A percentile compares a stretch with the other conserved stretches of the same genome.
Conservation (phyloP, 2,329 filamentous ascomycete genomes). For the Phialocephala sp. region DNA sequence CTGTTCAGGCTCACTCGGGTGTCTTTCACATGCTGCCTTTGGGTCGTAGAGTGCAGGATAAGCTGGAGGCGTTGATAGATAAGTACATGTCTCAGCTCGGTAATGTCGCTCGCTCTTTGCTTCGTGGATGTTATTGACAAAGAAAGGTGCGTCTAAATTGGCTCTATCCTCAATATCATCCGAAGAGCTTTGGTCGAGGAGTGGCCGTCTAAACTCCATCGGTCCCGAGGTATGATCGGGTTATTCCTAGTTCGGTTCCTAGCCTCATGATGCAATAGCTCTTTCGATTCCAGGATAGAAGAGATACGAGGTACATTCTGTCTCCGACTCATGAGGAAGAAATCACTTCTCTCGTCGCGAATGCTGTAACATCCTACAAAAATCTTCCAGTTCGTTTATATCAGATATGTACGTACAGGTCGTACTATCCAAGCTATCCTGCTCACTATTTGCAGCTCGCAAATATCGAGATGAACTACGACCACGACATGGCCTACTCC, state of each 20-base stretch:
- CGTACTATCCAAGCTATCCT: background rate
- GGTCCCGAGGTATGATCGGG: constrained; percentile 68
- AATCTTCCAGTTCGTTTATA: constrained; percentile 86
- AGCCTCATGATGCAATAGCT: constrained; percentile 58
- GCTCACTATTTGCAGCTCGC: constrained; percentile 58
- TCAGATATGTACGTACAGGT: constrained; percentile 73
- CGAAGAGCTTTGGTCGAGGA: constrained; percentile 81
- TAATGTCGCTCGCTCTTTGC: constrained; percentile 44
- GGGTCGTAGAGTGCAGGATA: constrained; percentile 85
- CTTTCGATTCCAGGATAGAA: constrained; percentile 81
- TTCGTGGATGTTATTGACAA: constrained; percentile 11
- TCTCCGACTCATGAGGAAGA: constrained; percentile 97
- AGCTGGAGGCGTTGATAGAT: constrained; percentile 84
- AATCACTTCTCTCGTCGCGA: constrained; percentile 81
- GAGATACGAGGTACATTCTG: constrained; percentile 74
- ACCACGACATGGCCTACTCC: constrained; percentile 84
- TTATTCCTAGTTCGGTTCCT: background rate
- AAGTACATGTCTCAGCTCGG: constrained; percentile 83
- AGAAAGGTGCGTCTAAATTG: constrained; percentile 75
- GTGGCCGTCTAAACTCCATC: constrained; percentile 77
- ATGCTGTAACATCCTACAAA: constrained; percentile 79
- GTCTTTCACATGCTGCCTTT: constrained; percentile 92
- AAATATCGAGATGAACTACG: constrained; percentile 95
- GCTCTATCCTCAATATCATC: constrained; percentile 86
- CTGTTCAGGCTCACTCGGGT: constrained; percentile 75